Conservation (phyloP, 352 stramenopile genomes). For the Phytopythium montanum region DNA sequence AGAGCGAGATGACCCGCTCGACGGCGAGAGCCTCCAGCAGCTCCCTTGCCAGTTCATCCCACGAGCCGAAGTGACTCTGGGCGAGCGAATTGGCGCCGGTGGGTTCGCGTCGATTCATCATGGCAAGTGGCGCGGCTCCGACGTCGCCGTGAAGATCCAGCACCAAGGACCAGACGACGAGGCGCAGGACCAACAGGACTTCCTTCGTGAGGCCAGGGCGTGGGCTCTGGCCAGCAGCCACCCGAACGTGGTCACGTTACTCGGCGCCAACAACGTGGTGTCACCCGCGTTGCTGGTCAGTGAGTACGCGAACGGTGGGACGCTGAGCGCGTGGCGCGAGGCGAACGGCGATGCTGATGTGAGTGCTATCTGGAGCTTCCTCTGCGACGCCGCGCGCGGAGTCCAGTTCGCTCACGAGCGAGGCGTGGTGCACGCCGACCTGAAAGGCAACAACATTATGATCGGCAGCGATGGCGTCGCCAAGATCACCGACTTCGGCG, state of each 20-base stretch:
- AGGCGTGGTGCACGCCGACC: constrained; percentile 63
- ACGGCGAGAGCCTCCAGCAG: not conserved
- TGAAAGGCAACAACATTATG: constrained; percentile 44
- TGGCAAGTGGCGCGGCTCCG: constrained; percentile 15
- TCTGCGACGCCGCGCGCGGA: constrained; percentile 29
- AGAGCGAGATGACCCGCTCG: not conserved
- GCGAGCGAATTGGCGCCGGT: constrained; percentile 10
- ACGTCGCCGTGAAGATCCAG: constrained; percentile 23
- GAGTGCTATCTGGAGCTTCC: constrained; percentile 9
- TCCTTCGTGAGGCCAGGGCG: constrained; percentile 15
- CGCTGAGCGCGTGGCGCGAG: constrained; percentile 10
- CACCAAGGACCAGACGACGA: constrained; percentile 9
- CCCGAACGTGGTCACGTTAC: constrained; percentile 9
- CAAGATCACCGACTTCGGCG: constrained; percentile 16
- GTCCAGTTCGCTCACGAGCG: constrained; percentile 43
- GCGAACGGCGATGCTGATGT: constrained; percentile 6
- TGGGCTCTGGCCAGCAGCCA: constrained; percentile 11
- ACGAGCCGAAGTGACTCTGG: not conserved
- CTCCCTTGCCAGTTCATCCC: not conserved
- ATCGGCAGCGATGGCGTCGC: constrained; percentile 10
- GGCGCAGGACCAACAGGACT: not conserved
- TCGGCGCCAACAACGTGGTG: constrained; percentile 7
- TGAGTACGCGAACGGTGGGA: constrained; percentile 9
- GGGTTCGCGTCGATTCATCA: constrained; percentile 14
- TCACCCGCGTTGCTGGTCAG: constrained; percentile 11